Evolutionary conservation across 805 yeast genomes (phyloP), one percentile per base, ranked within the genome.

Genomic region (Grigorovia transvaalensis): DNA sequence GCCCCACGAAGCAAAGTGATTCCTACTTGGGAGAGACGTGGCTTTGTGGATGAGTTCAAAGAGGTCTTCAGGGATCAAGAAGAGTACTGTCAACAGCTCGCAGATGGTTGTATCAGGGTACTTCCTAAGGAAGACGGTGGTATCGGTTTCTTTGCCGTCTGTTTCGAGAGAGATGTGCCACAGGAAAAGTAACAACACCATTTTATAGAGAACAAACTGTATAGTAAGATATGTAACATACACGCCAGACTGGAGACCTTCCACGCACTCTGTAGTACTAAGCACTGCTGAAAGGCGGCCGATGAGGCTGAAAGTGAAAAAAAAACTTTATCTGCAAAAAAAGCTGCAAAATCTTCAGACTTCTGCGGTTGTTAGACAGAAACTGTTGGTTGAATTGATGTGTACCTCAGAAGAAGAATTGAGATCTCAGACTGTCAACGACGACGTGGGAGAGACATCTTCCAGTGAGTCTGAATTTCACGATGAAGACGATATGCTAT

Each of bases 141-240:
- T n/a, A 93, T 93, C 60, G 99, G 99, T 0, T 93, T 93, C 65
- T 93, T 93, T 69, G 98, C 97, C 0, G 98, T 90, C 1, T 83
- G 93, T 52, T 91, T 93, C 65, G 85, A 86, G 45, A 52, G 56
- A 47, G 47, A 45, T 41, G 13, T 29, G 12, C 29, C 29, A 5
- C 11, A 33, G 8, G 15, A 23, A 6, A 23, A 23, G 6, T 23
- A 23, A 6, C 27, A 23, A 6, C 27, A 23, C 6, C 27, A 23
- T 23, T 23, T 23, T 23, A 23, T 23, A 23, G 27, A 23, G 27
- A 23, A 23, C 27, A 23, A 23, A 23, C 27, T 23, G 27, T 23
- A 23, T 23, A 23, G 27, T 23, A 23, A 3, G 27, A 23, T 23
- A 23, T 23, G 27, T 23, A 23, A 23, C 27, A 23, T 23, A 23